Base-by-base conservation (phyloP, 805 yeast genomes). In the Cyberlindnera samutprakarnensis region DNA sequence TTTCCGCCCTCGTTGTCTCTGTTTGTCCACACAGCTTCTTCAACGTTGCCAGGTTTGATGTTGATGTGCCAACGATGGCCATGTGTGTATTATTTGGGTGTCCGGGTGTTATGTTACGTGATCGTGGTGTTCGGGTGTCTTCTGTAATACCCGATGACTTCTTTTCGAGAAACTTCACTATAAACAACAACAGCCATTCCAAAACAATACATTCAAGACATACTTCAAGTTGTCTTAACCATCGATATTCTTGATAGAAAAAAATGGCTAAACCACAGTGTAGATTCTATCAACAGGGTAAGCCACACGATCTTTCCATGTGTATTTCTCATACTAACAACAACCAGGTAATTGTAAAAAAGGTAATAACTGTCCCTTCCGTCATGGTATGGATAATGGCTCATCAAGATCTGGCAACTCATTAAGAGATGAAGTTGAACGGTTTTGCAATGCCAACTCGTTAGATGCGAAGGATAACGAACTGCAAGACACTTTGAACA, bases 231-330 rank as follows among this genome's bases (percentile, higher is more conserved):
- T n/a, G n/a, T n/a, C n/a, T n/a, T n/a, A n/a, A n/a, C n/a, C n/a
- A n/a, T n/a, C n/a, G n/a, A n/a, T n/a, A n/a, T n/a, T n/a, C n/a
- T n/a, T n/a, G n/a, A n/a, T n/a, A n/a, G n/a, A n/a, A n/a, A n/a
- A n/a, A n/a, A n/a, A n/a, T n/a, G n/a, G n/a, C n/a, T n/a, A 53
- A 47, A 34, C 51, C 53, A 3, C 68, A 66, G 1, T 70, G 75
- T 43, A 65, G 56, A 35, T 70, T 48, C 39, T 69, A 47, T 36
- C 66, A 59, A 32, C 62, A 61, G 35, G 68, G 67, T 28, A 39
- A 39, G 31, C 31, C 11, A 11, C 14, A 5, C 6, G 9, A 6
- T 14, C 16, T 21, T 14, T 10, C 15, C 5, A 13, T 12, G n/a
- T n/a, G n/a, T n/a, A n/a, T n/a, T n/a, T n/a, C n/a, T 21, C 10